Conservation (phyloP, 1,284 basidiomycete species). For the Heliocybe sulcata region DNA sequence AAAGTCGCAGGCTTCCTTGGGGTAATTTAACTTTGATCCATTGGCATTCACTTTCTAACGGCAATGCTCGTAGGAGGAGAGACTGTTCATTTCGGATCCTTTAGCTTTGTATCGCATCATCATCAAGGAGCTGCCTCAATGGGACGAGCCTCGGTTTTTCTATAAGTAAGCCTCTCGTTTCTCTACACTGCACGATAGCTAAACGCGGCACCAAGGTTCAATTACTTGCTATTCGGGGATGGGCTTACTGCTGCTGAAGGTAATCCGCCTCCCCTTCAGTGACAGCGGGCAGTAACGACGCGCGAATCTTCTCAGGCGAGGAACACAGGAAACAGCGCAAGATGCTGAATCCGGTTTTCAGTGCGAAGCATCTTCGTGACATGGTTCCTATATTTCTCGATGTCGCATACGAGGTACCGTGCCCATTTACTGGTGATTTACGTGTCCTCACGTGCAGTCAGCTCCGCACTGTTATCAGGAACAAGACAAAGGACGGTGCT, state of each 20-base stretch:
- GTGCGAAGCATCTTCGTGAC: conserved; percentile 34
- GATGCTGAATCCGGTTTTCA: conserved; percentile 42
- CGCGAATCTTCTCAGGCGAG: conserved; percentile 29
- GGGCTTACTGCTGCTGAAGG: conserved; percentile 20
- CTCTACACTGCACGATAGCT: conserved; percentile 33
- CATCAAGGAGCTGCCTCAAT: conserved; percentile 18
- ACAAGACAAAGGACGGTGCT: background rate
- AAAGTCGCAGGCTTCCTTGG: conserved; percentile 12
- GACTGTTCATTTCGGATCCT: conserved; percentile 19
- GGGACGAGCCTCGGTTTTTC: conserved; percentile 7
- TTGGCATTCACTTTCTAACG: background rate
- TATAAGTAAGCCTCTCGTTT: conserved; percentile 5
- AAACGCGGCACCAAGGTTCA: conserved; percentile 15
- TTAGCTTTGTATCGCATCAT: conserved; percentile 16
- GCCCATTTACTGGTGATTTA: too few relatives aligned
- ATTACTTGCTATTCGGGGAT: conserved; percentile 28
- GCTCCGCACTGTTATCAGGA: background rate
- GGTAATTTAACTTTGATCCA: conserved; percentile 1
- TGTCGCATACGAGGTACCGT: conserved; percentile 39
- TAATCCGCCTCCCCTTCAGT: too few relatives aligned
- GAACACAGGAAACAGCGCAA: conserved; percentile 43
- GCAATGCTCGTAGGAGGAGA: conserved; percentile 11
- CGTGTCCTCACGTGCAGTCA: background rate
- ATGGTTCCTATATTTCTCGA: conserved; percentile 37
- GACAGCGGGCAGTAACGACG: too few relatives aligned